Base-by-base conservation (phyloP, 2,329 filamentous ascomycete genomes). In the Aspergillus neotritici region DNA sequence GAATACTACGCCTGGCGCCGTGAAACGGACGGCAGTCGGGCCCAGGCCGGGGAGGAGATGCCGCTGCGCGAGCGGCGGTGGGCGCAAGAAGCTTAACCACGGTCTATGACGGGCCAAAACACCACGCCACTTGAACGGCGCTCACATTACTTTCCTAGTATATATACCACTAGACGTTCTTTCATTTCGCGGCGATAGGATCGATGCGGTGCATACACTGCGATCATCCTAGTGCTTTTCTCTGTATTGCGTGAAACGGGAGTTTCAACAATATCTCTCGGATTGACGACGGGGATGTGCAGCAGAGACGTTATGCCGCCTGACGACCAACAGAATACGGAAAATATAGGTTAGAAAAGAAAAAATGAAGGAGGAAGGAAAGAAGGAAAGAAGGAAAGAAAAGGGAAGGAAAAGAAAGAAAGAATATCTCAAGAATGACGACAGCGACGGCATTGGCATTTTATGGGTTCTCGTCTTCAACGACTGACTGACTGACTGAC, bases 1-100 rank as follows among this genome's bases (percentile, higher is more conserved):
- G 93, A 97, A 70, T 97, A 96, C 69, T 94, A 84, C 78, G 88
- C 84, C 4, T 96, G 88, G 88, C 87, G 90, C 62, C 82, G 77
- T 35, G 86, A 91, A 64, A 67, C 72, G 15, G 78, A 84, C 44
- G 85, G 84, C 6, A 79, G 74, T 48, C 76, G 86, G 36, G 64
- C 66, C 37, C 56, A 64, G 35, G 63, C 71, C 30, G 74, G 73
- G 1, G 74, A 77, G 52, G 78, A 86, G 48, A 77, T 82, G 70
- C 79, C 87, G 1, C 63, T 93, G 42, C 77, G 91, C 41, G 91
- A 97, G 68, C 75, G 76, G 64, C 78, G 86, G 56, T 97, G 91
- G 91, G 80, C 83, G 21, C 75, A 84, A 59, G 74, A 77, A 48
- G 62, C 54, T 36, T 63, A 53, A 53, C 12, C 25, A 8, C 9